Evolutionary conservation across 179 eudicot species (phyloP), one percentile per base, ranked within the genome.

Genomic region (Dionaea muscipula): DNA sequence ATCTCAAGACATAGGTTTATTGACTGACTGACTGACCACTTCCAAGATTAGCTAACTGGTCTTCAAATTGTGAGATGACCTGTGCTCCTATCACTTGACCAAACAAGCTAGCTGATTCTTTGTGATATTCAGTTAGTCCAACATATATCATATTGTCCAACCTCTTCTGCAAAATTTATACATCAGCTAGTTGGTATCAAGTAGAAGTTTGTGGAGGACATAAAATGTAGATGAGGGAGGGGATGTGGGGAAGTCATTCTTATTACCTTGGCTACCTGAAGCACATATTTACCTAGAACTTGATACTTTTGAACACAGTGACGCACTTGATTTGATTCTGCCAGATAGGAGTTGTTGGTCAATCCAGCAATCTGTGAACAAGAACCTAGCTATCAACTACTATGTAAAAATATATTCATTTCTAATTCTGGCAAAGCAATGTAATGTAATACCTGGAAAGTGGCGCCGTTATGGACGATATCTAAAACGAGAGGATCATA

Each of bases 111-210:
- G 99, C 94, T 53, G 99, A 93, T 71, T 79, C 96, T 68, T 66
- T 81, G 64, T 93, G 99, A 63, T 93, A 80, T 68, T 93, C 96
- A 33, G 99, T 93, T 24, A 93, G 75, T 66, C 99, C 99, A 69
- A 93, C 83, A 75, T 82, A 87, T 65, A 93, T 28, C 99, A 93
- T 93, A 59, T 82, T 68, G 53, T 88, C 93, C 81, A 93, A 70
- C 69, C 95, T 85, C 70, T 80, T 84, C 96, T 87, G 86, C 70
- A 84, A 62, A 59, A 68, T 48, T 43, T 43, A 43, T 3, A 43
- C 19, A 18, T 15, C 6, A 15, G 2, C 21, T 2, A 43, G 18
- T n/a, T n/a, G n/a, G 10, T 4, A 43, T 5, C 21, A 2, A 16
- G 7, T 2, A 17, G 47, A 18, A 14, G 20, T 5, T 43, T 15